Base-by-base conservation (phyloP, 176 grass and related monocot species). In the Triticum urartu region DNA sequence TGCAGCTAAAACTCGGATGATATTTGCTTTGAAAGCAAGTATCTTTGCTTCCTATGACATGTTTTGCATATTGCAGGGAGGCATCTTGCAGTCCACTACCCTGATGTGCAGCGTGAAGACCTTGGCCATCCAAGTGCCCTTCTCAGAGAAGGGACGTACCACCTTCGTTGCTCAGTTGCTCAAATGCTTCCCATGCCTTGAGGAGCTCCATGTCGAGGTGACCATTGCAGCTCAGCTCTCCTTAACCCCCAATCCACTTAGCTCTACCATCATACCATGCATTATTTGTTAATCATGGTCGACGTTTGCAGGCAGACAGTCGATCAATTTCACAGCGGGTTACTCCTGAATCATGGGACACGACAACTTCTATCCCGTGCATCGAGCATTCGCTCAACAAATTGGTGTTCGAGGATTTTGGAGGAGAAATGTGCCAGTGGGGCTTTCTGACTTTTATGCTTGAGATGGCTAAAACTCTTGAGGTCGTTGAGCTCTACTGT, bases 151-250 rank as follows among this genome's bases (percentile, higher is more conserved):
- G 66, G 84, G 79, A 11, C 64, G 74, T 68, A 78, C 40, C 22
- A 9, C 58, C 56, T 82, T 87, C 35, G 84, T 90, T 58, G 1
- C 42, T 43, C 84, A 79, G 62, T 65, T 86, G 84, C 89, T 90
- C 39, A 86, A 72, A 66, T 90, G 84, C 54, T 90, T 90, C 84
- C 89, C 89, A 15, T 67, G 89, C 22, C 84, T 90, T 6, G 80
- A 90, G 84, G 11, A 20, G 6, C 89, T 90, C 64, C 61, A 21
- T 24, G 43, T 90, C 25, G 79, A 90, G 89, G 89, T 90, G 68
- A 69, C 10, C 9, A 40, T 40, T 24, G 2, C 0, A 64, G 0
- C 1, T 2, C 12, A 10, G 11, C 6, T 83, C 62, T 68, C 21
- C 36, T 43, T 60, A 36, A 6, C 12, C 34, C 40, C 82, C 72